Evolutionary conservation across 768 basidiomycete species (phyloP), one percentile per base, ranked within the genome.

Genomic region (Suillus plorans): DNA sequence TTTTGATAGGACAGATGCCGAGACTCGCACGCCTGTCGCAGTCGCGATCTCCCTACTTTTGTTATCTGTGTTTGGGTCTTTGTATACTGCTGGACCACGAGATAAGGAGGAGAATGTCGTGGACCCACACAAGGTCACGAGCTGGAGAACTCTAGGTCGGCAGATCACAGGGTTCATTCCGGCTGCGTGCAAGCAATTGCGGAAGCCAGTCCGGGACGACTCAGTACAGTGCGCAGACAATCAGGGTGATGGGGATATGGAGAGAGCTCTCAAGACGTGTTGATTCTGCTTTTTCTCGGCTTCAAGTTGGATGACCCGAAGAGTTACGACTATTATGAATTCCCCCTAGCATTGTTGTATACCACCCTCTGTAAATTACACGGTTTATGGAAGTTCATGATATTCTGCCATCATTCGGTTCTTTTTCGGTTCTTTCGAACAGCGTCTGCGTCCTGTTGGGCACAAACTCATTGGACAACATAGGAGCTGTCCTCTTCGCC

Each of bases 31-130:
- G 10, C 66, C 75, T 6, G 67, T 74, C 16, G 70, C 69, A 16
- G 5, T 74, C 41, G 62, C 72, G 1, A 73, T 77, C 44, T 62
- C 70, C 18, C 0, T 76, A 7, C 34, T 70, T 36, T 25, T 67
- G 9, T 37, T 73, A 6, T 69, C 67, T 14, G 62, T 82, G 10
- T 66, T 71, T 45, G 77, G 74, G 68, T 79, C 73, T 64, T 55
- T 77, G 62, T 65, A 69, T 53, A 71, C 69, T 3, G 76, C 71
- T 0, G 64, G 69, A n/a, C 58, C 68, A 5, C 67, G 66, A 3
- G 56, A 63, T 3, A 75, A 64, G 41, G 74, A 74, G 34, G 61
- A 64, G 9, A 36, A 55, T 6, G 31, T 55, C 1, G 18, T 34
- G 18, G 53, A n/a, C 20, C 20, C 34, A 34, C 5, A 20, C 34